Evolutionary conservation across 2,329 filamentous ascomycete genomes (phyloP).

Genomic region (Venturia carpophila): DNA sequence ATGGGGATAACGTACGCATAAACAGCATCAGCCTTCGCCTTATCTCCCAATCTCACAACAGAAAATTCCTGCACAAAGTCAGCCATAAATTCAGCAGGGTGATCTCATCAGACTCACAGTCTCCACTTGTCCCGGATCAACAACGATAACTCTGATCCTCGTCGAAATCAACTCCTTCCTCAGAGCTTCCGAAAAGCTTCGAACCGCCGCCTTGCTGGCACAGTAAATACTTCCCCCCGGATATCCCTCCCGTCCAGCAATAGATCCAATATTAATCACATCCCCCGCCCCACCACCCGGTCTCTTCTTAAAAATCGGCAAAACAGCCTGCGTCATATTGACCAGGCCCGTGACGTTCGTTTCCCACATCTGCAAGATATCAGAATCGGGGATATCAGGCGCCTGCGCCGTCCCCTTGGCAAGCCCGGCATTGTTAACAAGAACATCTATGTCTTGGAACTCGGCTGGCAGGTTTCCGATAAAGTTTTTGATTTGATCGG

Average conservation of each 20-base stretch:
- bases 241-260: constrained; percentile 84
- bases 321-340: constrained; percentile 88
- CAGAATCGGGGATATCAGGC: constrained; percentile 70
- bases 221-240: constrained; percentile 85
- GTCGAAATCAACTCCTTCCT: constrained; percentile 76
- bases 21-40: constrained; percentile 79
- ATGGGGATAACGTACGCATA: constrained; percentile 55
- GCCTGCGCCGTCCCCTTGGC: constrained; percentile 83
- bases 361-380: constrained; percentile 79
- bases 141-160: constrained; percentile 73
- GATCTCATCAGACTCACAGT: constrained; percentile 43
- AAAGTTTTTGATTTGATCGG: constrained; percentile 65
- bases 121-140: constrained; percentile 90
- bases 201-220: constrained; percentile 82
- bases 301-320: constrained; percentile 69
- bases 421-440: constrained; percentile 94
- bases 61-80: constrained; percentile 58
- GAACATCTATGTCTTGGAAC: constrained; percentile 74
- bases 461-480: constrained; percentile 67
- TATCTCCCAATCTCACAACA: constrained; percentile 82
- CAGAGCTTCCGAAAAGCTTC: constrained; percentile 74
- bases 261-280: constrained; percentile 91
- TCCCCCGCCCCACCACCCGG: constrained; percentile 71
- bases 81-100: constrained; percentile 29
- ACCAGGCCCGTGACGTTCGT: constrained; percentile 95